A percentile compares a stretch with the other conserved stretches of the same genome.
Conservation (phyloP, 2,329 filamentous ascomycete genomes). For the Microdochium paspali region DNA sequence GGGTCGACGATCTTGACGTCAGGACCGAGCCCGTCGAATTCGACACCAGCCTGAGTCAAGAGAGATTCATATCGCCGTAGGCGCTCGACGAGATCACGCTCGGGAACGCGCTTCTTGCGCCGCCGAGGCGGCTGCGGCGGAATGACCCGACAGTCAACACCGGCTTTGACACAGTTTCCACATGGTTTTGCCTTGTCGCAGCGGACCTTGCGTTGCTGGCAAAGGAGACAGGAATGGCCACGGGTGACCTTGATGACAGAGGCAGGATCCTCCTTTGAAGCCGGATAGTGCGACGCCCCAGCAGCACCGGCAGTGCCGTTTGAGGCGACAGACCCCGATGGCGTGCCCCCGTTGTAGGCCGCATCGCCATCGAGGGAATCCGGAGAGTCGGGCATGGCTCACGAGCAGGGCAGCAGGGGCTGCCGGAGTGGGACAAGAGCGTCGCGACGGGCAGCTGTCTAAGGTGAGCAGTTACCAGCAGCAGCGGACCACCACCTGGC, state of each 20-base stretch:
- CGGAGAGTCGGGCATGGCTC: constrained; percentile 19
- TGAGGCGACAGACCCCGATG: constrained; percentile 7
- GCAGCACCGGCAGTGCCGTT: background rate
- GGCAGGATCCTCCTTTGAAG: constrained; percentile 21
- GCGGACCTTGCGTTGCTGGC: constrained; percentile 67
- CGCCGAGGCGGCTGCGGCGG: constrained; percentile 47
- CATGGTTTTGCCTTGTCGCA: constrained; percentile 68
- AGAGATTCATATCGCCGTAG: constrained; percentile 59
- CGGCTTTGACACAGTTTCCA: constrained; percentile 55
- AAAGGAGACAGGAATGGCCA: constrained; percentile 58
- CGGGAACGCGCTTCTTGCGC: constrained; percentile 55
- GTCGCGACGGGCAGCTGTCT: background rate
- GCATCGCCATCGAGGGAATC: constrained; percentile 18
- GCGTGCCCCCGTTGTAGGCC: constrained; percentile 15
- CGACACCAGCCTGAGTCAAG: constrained; percentile 54
- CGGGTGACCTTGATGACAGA: constrained; percentile 45
- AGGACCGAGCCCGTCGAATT: constrained; percentile 58
- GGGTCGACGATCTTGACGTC: constrained; percentile 30
- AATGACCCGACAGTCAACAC: constrained; percentile 51
- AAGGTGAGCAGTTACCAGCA: background rate
- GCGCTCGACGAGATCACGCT: constrained; percentile 61
- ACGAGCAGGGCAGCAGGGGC: constrained; percentile 5
- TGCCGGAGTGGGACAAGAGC: constrained; percentile 6
- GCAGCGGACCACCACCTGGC: background rate
- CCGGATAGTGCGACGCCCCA: background rate